phyloP scores from a whole-genome alignment of 2,329 filamentous ascomycete genomes.

The Cercospora janseana region DNA sequence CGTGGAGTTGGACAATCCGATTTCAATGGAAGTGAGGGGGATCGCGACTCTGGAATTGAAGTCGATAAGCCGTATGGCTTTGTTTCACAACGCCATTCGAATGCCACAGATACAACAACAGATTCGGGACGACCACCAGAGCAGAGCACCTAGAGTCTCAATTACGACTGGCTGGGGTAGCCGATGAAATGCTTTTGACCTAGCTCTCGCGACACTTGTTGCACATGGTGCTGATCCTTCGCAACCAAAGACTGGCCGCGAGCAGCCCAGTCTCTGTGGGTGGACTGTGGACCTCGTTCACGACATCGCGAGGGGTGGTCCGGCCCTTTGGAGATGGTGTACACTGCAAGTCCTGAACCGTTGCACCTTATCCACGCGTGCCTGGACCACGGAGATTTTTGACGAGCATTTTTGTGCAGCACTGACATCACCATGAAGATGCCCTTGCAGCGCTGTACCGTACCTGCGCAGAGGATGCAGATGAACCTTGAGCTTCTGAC shows the following conservation, averaged over 20 bases:
- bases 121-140: conserved; percentile 26
- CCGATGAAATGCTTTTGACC: neutral
- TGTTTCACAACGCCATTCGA: conserved; percentile 14
- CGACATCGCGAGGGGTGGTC: too few species aligned
- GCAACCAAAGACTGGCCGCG: too few species aligned
- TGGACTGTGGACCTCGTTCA: too few species aligned
- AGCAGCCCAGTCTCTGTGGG: too few species aligned
- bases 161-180: too few species aligned
- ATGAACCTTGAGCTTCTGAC: conserved; percentile 6
- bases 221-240: too few species aligned
- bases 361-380: neutral
- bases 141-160: conserved; percentile 10
- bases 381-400: conserved; percentile 1
- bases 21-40: conserved; percentile 30
- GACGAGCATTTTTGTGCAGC: conserved; percentile 2
- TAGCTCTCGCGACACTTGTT: neutral
- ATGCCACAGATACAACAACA: conserved; percentile 12
- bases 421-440: conserved; percentile 3
- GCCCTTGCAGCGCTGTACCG: conserved; percentile 3
- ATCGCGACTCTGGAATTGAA: conserved; percentile 38
- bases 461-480: conserved; percentile 14
- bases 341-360: too few species aligned
- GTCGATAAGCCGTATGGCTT: conserved; percentile 26
- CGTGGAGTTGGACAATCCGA: conserved; percentile 22
- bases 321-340: too few species aligned